Percentiles rank a stretch among this genome's conserved stretches.
These are phyloP conservation scores for Yarrowia galli DNA, from an alignment of 1,139 yeast species.

Conservation along the genomic window DNA sequence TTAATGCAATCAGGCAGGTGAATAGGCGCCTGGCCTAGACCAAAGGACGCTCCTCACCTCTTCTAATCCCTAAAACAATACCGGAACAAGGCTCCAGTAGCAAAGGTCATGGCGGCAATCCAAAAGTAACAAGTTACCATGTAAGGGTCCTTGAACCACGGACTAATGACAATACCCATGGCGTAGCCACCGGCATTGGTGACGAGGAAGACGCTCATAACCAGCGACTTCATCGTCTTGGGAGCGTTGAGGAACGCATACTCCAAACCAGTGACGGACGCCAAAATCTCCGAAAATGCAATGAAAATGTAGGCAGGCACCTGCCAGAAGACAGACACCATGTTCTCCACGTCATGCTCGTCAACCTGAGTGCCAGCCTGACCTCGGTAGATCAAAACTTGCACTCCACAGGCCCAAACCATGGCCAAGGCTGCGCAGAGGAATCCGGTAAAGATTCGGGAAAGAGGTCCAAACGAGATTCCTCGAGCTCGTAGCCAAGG, in stretches of 20 bases:
- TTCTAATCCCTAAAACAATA: conserved; percentile 6
- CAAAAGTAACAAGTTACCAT: conserved; percentile 22
- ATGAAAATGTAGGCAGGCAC: conserved; percentile 69
- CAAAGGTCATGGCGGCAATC: conserved; percentile 22
- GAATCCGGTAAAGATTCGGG: conserved; percentile 79
- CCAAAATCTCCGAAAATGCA: conserved; percentile 69
- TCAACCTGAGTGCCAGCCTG: conserved; percentile 77
- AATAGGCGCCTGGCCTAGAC: no score
- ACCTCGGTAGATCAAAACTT: conserved; percentile 70
- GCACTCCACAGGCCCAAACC: conserved; percentile 85
- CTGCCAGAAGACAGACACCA: conserved; percentile 60
- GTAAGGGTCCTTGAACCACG: conserved; percentile 45
- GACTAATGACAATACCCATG: conserved; percentile 71
- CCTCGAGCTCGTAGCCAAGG: conserved; percentile 62
- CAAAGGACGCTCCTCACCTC: no score
- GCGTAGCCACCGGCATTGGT: conserved; percentile 75
- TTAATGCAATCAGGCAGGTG: background rate
- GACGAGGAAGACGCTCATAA: conserved; percentile 66
- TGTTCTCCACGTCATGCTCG: conserved; percentile 48
- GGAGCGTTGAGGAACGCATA: conserved; percentile 78
- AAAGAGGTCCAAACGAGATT: conserved; percentile 58
- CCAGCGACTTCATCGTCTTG: conserved; percentile 66
- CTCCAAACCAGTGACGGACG: conserved; percentile 72
- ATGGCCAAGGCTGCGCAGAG: conserved; percentile 72
- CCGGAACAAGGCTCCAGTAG: conserved; percentile 5